Evolutionary conservation across 1,284 basidiomycete genomes (phyloP), one percentile per base, ranked within the genome.

Genomic region (Rhodotorula sp.): DNA sequence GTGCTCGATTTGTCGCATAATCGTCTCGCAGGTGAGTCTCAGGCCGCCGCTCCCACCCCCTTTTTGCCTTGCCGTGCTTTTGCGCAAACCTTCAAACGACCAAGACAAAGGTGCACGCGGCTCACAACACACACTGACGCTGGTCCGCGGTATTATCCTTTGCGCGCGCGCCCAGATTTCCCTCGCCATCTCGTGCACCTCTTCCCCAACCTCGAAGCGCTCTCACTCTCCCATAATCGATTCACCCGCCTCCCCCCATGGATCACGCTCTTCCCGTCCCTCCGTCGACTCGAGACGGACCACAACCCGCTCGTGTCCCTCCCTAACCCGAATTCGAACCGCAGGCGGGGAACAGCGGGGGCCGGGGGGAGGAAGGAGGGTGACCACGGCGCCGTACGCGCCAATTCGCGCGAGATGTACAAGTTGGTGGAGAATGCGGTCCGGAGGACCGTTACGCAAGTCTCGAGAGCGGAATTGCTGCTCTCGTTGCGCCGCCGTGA

Each of bases 1-100:
- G 64, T 59, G 5, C 66, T 75, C n/a, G 71, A 75, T 31, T 45
- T 75, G 2, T 70, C 68, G 12, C 67, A 69, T 38, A 75, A 75
- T 38, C 43, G 34, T 8, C 59, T 74, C 12, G 49, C 31, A 12
- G 38, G 38, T 43, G 10, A 34, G 34, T 34, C 8, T 6, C 34
- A 34, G 8, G 5, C 8, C 34, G 34, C 34, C 7, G 34, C 34
- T 34, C 34, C 34, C 34, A 34, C 34, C 34, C 34, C 34, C 34
- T 34, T 34, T 28, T 28, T 28, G 28, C 34, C 34, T 34, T 34
- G 1, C 34, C 8, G 34, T 34, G 34, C 34, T 7, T 34, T 34
- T 34, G 5, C 34, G 7, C 7, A 28, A 2, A 28, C 28, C 28
- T 28, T 28, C 28, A 28, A 28, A 28, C 28, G 28, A 28, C n/a